Evolutionary conservation across 257 asterid species (phyloP).

Genomic region (Ajuga chamaepitys): DNA sequence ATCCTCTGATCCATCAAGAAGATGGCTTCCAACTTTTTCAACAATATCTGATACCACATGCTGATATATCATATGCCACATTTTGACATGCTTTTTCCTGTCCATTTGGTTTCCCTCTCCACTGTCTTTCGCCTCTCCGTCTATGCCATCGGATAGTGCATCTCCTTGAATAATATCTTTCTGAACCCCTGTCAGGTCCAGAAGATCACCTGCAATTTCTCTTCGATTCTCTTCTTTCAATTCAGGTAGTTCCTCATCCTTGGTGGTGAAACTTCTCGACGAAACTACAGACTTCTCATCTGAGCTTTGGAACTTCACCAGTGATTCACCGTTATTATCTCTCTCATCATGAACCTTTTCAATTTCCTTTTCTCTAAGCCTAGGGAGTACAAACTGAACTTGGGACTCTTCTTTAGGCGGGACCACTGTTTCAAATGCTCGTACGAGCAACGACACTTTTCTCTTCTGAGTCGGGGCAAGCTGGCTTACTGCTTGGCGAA

Average conservation of each 20-base stretch:
- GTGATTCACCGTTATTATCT: too few species aligned
- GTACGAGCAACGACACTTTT: slow-evolving; percentile 76
- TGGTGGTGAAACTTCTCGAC: too few species aligned
- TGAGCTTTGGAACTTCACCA: too few species aligned
- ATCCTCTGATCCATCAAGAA: slow-evolving; percentile 68
- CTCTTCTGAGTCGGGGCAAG: slow-evolving; percentile 91
- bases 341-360: neutral
- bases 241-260: too few species aligned
- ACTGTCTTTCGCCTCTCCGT: slow-evolving; percentile 6
- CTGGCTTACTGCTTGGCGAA: slow-evolving; percentile 78
- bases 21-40: slow-evolving; percentile 55
- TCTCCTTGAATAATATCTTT: neutral
- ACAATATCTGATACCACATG: slow-evolving; percentile 75
- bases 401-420: slow-evolving; percentile 49
- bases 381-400: slow-evolving; percentile 28
- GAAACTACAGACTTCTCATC: too few species aligned
- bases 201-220: neutral
- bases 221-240: neutral
- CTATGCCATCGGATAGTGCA: neutral
- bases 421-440: slow-evolving; percentile 91
- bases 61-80: slow-evolving; percentile 95
- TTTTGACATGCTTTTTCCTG: slow-evolving; percentile 37
- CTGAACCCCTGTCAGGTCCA: neutral
- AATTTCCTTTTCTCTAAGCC: slow-evolving; percentile 1
- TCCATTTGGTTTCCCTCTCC: slow-evolving; percentile 20